phyloP scores from a whole-genome alignment of 768 basidiomycete genomes.

The Phlebiopsis flavidoalba region DNA sequence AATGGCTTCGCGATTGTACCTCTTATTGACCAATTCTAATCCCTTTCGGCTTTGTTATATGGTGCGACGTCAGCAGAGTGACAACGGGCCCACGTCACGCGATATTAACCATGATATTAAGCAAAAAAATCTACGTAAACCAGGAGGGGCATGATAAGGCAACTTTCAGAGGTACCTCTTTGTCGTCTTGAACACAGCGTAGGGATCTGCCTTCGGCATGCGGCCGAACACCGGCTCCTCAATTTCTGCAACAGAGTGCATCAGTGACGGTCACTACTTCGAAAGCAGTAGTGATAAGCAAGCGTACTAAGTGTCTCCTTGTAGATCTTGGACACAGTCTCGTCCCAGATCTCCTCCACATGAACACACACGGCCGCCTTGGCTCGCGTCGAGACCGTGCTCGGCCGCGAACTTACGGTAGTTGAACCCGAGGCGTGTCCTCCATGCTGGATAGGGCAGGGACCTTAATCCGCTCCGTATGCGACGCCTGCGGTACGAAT shows the following conservation, averaged over 20 bases:
- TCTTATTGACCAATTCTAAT: background rate
- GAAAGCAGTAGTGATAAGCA: background rate
- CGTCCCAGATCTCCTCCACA: conserved; percentile 83
- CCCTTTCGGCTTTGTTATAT: background rate
- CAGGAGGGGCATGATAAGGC: background rate
- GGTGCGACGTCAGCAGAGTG: background rate
- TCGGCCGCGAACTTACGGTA: conserved; percentile 55
- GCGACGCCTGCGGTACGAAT: conserved; percentile 63
- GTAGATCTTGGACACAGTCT: conserved; percentile 63
- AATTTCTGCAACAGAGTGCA: conserved; percentile 24
- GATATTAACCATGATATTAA: background rate
- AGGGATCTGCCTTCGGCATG: conserved; percentile 48
- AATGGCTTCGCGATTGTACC: background rate
- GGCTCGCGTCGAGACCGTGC: conserved; percentile 47
- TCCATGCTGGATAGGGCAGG: conserved; percentile 15
- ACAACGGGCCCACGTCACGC: background rate
- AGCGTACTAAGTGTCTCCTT: conserved; percentile 60
- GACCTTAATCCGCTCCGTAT: conserved; percentile 22
- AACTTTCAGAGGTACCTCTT: conserved; percentile 30
- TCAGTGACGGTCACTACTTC: conserved; percentile 6
- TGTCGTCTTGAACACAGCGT: conserved; percentile 43
- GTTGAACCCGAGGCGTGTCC: conserved; percentile 56
- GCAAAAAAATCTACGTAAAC: background rate
- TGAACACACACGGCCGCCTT: conserved; percentile 72
- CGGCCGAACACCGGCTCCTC: conserved; percentile 56